phyloP scores from a whole-genome alignment of 805 yeast species.

The Saccharomycopsis javanensis region DNA sequence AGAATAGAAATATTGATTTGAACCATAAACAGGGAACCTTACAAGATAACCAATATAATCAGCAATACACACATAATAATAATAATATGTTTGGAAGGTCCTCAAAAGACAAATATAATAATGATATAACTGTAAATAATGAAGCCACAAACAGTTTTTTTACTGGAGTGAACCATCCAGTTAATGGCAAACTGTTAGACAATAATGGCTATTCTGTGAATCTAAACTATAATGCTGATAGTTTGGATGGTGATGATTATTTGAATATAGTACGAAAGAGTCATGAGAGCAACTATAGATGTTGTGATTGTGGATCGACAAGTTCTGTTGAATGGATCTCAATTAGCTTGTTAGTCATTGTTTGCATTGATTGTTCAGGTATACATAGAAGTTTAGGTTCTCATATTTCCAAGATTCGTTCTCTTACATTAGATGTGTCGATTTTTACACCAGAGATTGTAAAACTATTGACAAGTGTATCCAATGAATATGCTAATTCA shows the following conservation, averaged over 20 bases:
- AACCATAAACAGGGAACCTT: neutral
- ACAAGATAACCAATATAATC: neutral
- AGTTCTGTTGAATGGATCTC: conserved; percentile 82
- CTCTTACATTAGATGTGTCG: conserved; percentile 59
- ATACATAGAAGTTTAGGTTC: conserved; percentile 83
- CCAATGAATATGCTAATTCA: conserved; percentile 46
- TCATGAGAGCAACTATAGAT: conserved; percentile 47
- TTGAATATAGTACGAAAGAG: conserved; percentile 24
- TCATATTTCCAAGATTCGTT: conserved; percentile 67
- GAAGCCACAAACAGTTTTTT: neutral
- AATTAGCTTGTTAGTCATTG: conserved; percentile 54
- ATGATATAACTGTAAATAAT: neutral
- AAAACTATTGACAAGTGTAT: conserved; percentile 43
- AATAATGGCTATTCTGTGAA: conserved; percentile 2
- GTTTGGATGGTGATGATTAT: conserved; percentile 3
- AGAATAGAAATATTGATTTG: neutral
- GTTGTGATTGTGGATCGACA: conserved; percentile 71
- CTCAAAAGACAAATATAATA: conserved; percentile 4
- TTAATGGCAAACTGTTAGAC: neutral
- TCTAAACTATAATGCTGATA: neutral
- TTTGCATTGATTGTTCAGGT: conserved; percentile 82
- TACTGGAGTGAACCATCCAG: neutral
- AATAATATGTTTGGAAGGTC: conserved; percentile 11
- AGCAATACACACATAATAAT: neutral
- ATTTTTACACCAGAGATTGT: conserved; percentile 50